Evolutionary conservation across 2,329 filamentous ascomycete genomes (phyloP), one percentile per base, ranked within the genome.

Genomic region (Diaporthe amygdali): DNA sequence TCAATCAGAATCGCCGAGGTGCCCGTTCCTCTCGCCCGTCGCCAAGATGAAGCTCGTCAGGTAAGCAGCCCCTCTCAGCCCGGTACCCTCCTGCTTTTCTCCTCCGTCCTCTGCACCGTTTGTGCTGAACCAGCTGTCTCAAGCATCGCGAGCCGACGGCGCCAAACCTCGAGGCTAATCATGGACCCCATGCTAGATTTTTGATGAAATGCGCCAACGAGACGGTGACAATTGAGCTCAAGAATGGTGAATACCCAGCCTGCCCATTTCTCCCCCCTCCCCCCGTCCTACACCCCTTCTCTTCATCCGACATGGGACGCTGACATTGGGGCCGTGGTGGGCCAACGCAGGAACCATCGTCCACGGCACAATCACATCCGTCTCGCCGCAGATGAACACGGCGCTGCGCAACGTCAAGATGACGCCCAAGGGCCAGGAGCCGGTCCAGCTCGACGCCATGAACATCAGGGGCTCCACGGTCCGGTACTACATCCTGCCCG

Each of bases 171-270:
- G 73, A 70, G 77, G 76, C 80, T 82, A 76, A 82, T 76, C 56
- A 32, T 75, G 37, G 73, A 63, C 72, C 41, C 71, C 74, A 54
- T 39, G 71, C 74, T 83, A 98, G 96, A 82, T 99, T 99, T 84
- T 88, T 99, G 78, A 98, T 98, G 96, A 99, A 99, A 88, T 98
- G 96, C 84, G 92, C 94, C 84, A 98, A 98, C 84, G 96, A 99
- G 87, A 97, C 96, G 79, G 96, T 98, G 79, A 98, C 96, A 54
- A 94, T 99, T 83, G 96, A 99, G 84, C 88, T 99, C 77, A 99
- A 99, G 84, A 98, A 98, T 90, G 96, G 95, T 96, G 87, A 55
- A 82, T 77, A 54, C 14, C 52, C 37, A 15, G 52, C 71, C 34
- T 8, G n/a, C 41, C 25, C 32, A 7, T 14, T 34, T 9, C 20